Conservation (phyloP, 768 basidiomycete species). For the Suillus cothurnatus region DNA sequence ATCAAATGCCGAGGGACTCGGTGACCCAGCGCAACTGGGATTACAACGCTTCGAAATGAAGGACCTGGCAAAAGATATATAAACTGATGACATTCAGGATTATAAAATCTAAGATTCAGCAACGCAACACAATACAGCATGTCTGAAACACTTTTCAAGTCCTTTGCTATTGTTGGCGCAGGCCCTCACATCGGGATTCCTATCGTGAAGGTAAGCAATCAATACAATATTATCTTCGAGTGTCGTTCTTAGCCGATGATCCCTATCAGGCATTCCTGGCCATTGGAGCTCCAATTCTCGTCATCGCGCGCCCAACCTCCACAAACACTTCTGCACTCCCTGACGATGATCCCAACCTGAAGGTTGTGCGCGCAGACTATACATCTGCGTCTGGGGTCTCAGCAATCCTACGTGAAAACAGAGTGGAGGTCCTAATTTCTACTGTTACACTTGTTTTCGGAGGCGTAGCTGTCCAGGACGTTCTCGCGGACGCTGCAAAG, state of each 20-base stretch:
- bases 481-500: constrained; percentile 15
- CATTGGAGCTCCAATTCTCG: constrained; percentile 6
- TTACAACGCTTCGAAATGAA: not conserved
- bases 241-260: not conserved
- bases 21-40: not conserved
- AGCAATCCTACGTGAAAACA: constrained; percentile 5
- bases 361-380: constrained; percentile 3
- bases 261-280: constrained; percentile 10
- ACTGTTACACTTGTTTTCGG: not conserved
- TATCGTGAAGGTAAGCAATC: constrained; percentile 9
- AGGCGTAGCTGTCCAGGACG: constrained; percentile 20
- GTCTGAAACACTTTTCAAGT: constrained; percentile 10
- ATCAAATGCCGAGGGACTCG: not conserved
- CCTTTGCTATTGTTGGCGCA: constrained; percentile 13
- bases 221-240: not conserved
- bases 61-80: not conserved
- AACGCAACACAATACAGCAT: constrained; percentile 1
- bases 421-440: constrained; percentile 11
- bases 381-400: not conserved
- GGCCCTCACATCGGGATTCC: constrained; percentile 12
- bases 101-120: not conserved
- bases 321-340: not conserved
- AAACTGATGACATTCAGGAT: constrained; percentile 10
- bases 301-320: constrained; percentile 13
- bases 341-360: not conserved